A percentile compares a stretch with the other conserved stretches of the same genome.
phyloP scores from a whole-genome alignment of 352 stramenopile species.

The Phytophthora macrochlamydospora region DNA sequence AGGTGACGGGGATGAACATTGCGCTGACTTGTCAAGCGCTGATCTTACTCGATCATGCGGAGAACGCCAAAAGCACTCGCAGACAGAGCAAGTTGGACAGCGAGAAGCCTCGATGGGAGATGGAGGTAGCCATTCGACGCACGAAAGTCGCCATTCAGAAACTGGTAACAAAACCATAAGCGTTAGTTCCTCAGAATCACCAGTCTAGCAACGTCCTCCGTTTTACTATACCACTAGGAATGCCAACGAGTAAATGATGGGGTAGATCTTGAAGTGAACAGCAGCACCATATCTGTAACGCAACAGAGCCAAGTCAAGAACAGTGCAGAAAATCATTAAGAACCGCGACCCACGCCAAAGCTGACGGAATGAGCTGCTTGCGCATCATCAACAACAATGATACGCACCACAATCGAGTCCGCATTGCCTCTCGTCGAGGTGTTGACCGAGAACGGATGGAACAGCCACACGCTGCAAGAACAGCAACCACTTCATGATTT shows the following conservation, averaged over 20 bases:
- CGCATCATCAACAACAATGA: constrained; percentile 87
- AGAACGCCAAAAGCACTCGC: constrained; percentile 74
- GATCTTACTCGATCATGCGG: constrained; percentile 77
- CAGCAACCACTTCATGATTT: constrained; percentile 1
- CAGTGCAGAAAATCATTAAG: not conserved
- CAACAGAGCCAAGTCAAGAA: not conserved
- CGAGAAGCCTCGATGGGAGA: constrained; percentile 65
- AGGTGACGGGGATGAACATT: constrained; percentile 76
- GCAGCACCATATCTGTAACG: constrained; percentile 90
- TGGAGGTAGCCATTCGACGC: constrained; percentile 57
- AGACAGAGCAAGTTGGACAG: constrained; percentile 89
- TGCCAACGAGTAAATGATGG: constrained; percentile 95
- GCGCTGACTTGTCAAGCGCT: constrained; percentile 68
- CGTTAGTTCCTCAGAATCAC: too few species aligned
- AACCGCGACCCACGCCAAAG: constrained; percentile 55
- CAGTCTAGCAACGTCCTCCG: too few species aligned
- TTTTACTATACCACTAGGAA: constrained; percentile 76
- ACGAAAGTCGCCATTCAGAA: constrained; percentile 73
- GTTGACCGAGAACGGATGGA: constrained; percentile 98
- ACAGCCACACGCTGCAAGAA: constrained; percentile 91
- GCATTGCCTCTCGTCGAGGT: constrained; percentile 99
- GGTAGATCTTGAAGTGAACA: constrained; percentile 99
- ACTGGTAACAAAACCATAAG: constrained; percentile 20
- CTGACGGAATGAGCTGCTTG: constrained; percentile 75
- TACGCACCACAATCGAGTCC: constrained; percentile 94